A percentile compares a stretch with the other conserved stretches of the same genome.
These are phyloP conservation scores for Colletotrichum aenigma DNA, from an alignment of 2,329 filamentous ascomycete species.

Conservation along the genomic window DNA sequence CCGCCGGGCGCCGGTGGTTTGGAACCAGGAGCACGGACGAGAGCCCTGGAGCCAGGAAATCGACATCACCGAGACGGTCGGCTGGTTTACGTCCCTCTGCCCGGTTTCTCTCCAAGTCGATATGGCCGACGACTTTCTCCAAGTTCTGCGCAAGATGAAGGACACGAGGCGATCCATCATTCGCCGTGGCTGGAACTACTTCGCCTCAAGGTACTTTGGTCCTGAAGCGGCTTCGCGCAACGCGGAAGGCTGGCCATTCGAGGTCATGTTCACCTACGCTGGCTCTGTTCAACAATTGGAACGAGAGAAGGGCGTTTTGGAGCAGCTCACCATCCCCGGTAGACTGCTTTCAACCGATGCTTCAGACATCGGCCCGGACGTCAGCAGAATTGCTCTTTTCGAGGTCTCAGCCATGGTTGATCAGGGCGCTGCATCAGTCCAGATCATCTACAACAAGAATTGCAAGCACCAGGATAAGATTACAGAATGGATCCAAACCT, in stretches of 20 bases:
- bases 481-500: constrained; percentile 49
- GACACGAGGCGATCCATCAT: constrained; percentile 51
- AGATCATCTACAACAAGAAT: constrained; percentile 47
- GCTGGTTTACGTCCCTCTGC: constrained; percentile 64
- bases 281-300: constrained; percentile 55
- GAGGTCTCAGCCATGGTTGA: constrained; percentile 54
- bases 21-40: constrained; percentile 58
- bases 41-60: constrained; percentile 46
- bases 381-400: constrained; percentile 55
- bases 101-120: constrained; percentile 52
- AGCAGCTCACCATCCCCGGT: constrained; percentile 47
- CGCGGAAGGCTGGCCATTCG: constrained; percentile 51
- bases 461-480: constrained; percentile 48
- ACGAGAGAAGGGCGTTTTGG: constrained; percentile 51
- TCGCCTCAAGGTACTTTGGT: constrained; percentile 47
- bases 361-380: constrained; percentile 47
- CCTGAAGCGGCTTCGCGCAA: constrained; percentile 31
- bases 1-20: constrained; percentile 53
- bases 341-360: constrained; percentile 39
- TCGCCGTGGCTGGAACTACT: constrained; percentile 52
- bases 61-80: constrained; percentile 61
- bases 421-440: constrained; percentile 47
- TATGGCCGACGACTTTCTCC: constrained; percentile 50
- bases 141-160: constrained; percentile 57
- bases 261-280: constrained; percentile 63